A percentile compares a stretch with the other conserved stretches of the same genome.
Evolutionary conservation across 345 rosid genomes (phyloP).

Genomic region (Durio zibethinus): DNA sequence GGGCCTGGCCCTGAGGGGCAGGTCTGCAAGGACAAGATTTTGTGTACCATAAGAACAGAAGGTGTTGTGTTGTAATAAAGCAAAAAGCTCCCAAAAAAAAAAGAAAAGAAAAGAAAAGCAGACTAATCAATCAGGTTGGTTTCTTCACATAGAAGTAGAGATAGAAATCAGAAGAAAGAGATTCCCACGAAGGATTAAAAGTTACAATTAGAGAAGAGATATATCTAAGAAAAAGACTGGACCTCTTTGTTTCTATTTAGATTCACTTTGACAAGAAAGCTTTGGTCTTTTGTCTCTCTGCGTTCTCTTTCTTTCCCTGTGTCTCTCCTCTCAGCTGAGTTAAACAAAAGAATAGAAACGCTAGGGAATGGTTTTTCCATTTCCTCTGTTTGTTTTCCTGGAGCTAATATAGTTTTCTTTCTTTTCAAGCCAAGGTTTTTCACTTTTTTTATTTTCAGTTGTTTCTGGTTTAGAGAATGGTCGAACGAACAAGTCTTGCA

Average conservation of each 20-base stretch:
- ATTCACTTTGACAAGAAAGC: conserved; percentile 50
- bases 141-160: conserved; percentile 73
- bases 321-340: conserved; percentile 17
- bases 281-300: conserved; percentile 37
- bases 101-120: not conserved
- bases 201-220: conserved; percentile 14
- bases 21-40: conserved; percentile 60
- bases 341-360: conserved; percentile 17
- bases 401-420: not conserved
- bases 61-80: conserved; percentile 23
- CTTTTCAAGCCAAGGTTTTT: not conserved
- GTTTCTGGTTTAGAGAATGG: conserved; percentile 29
- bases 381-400: conserved; percentile 36
- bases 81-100: not conserved
- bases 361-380: not conserved
- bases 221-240: conserved; percentile 46
- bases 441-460: conserved; percentile 13
- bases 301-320: not conserved
- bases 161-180: conserved; percentile 38
- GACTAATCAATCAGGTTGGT: conserved; percentile 40
- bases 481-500: conserved; percentile 33
- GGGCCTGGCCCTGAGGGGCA: conserved; percentile 33
- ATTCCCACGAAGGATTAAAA: conserved; percentile 40
- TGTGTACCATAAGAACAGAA: conserved; percentile 31
- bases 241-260: conserved; percentile 41